Conservation (phyloP, 2,329 filamentous ascomycete species). For the Phaeoacremonium minimum region DNA sequence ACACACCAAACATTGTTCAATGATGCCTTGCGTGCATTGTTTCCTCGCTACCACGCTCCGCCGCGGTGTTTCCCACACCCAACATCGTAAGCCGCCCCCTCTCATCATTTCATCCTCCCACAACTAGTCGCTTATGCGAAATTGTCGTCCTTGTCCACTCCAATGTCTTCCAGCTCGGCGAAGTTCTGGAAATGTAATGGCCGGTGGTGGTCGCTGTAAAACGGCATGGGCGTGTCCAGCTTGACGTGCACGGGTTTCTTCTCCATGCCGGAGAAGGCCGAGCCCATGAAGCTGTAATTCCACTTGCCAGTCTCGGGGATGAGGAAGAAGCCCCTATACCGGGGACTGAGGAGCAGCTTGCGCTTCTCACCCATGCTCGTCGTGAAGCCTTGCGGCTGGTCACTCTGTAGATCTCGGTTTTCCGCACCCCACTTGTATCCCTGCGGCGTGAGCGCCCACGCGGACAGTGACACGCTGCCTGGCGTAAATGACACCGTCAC, state of each 20-base stretch:
- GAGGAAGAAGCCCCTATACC: constrained; percentile 93
- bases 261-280: constrained; percentile 78
- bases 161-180: constrained; percentile 93
- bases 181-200: constrained; percentile 97
- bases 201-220: constrained; percentile 89
- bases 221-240: constrained; percentile 83
- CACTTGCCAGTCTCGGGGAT: constrained; percentile 85
- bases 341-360: constrained; percentile 86
- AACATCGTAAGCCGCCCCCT: no score
- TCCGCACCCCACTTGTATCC: constrained; percentile 97
- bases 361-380: constrained; percentile 93
- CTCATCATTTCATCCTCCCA: background rate
- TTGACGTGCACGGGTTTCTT: constrained; percentile 90
- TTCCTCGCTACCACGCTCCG: background rate
- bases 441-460: constrained; percentile 86
- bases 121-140: constrained; percentile 65
- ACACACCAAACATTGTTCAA: background rate
- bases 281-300: constrained; percentile 99
- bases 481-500: constrained; percentile 97
- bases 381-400: constrained; percentile 90
- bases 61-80: background rate
- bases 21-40: background rate
- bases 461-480: constrained; percentile 88
- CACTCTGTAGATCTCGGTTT: constrained; percentile 88
- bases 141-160: constrained; percentile 88